A percentile compares a stretch with the other conserved stretches of the same genome.
These are phyloP conservation scores for Trichoderma koningii DNA, from an alignment of 2,329 filamentous ascomycete species.

Conservation along the genomic window DNA sequence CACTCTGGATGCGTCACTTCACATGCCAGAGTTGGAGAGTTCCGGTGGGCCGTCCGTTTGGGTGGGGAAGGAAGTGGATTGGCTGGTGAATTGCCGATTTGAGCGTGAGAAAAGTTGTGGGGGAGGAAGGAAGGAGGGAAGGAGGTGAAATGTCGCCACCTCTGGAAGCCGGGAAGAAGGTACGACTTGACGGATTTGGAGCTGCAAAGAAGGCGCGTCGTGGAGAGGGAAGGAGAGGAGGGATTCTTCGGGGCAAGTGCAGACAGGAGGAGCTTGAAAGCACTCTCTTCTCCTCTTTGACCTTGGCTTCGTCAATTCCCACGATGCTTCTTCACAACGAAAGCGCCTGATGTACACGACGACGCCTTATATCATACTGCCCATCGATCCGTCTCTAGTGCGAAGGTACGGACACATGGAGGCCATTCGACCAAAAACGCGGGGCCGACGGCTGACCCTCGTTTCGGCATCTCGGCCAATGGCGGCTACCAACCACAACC, in stretches of 20 bases:
- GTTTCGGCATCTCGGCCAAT: conserved; percentile 46
- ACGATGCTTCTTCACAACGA: too few relatives aligned
- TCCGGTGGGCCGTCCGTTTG: conserved; percentile 20
- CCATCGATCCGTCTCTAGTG: too few relatives aligned
- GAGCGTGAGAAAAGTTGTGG: conserved; percentile 1
- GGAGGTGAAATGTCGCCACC: conserved; percentile 2
- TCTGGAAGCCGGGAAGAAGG: neutral
- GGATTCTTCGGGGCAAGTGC: neutral
- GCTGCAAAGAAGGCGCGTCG: neutral
- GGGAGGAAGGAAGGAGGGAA: neutral
- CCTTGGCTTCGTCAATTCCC: too few relatives aligned
- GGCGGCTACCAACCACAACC: conserved; percentile 36
- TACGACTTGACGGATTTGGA: neutral
- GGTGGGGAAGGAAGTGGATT: conserved; percentile 18
- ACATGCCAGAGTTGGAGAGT: conserved; percentile 20
- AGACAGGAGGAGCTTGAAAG: too few relatives aligned
- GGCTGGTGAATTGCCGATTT: conserved; percentile 21
- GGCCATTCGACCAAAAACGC: conserved; percentile 13
- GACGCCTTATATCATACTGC: too few relatives aligned
- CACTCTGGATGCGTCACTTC: conserved; percentile 19
- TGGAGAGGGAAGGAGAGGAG: neutral
- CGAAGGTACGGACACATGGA: conserved; percentile 19
- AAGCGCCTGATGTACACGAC: too few relatives aligned
- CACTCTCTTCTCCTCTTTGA: too few relatives aligned
- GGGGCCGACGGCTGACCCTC: conserved; percentile 22